Base-by-base conservation (phyloP, 768 basidiomycete species). In the Brasilioporus rufonigricans region DNA sequence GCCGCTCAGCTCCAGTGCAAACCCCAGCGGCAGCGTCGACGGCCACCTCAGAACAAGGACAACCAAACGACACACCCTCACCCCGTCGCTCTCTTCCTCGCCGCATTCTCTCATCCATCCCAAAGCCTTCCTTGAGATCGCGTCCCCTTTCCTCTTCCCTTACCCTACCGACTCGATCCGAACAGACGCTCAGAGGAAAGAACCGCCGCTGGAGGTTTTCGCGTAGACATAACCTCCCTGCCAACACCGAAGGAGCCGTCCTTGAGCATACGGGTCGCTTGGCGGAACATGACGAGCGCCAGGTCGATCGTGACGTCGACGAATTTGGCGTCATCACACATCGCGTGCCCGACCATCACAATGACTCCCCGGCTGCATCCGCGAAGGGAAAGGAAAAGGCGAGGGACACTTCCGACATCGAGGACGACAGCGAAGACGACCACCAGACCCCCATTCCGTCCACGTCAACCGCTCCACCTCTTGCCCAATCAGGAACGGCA, bases 341-440 rank as follows among this genome's bases (percentile, higher is more conserved):
- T 56, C 61, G 62, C 62, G 60, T 67, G 65, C 55, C 65, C 64
- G 66, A 66, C 56, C 59, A 59, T 53, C 66, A 63, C 64, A 53
- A 24, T 58, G 56, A 68, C 58, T 63, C 66, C 27, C 58, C 59
- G 50, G 50, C 48, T 51, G 31, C 56, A 29, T 58, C 58, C 50
- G 49, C 58, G 31, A 76, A 76, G 61, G 74, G 73, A 53, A 74
- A 76, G 56, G 73, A 71, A 55, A 74, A 72, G 60, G 70, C 62
- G 56, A 61, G 50, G 19, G 71, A 68, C 19, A 24, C 49, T 32
- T 7, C 38, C 23, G 49, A 52, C 47, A 14, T 50, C 11, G 54
- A 57, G 38, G 56, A 55, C 49, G 50, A 38, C 35, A 21, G 41
- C 19, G 40, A 51, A n/a, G 44, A 44, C 24, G 32, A 58, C 40